Base-by-base conservation (phyloP, 2,329 filamentous ascomycete genomes). In the Colletotrichum sp. region DNA sequence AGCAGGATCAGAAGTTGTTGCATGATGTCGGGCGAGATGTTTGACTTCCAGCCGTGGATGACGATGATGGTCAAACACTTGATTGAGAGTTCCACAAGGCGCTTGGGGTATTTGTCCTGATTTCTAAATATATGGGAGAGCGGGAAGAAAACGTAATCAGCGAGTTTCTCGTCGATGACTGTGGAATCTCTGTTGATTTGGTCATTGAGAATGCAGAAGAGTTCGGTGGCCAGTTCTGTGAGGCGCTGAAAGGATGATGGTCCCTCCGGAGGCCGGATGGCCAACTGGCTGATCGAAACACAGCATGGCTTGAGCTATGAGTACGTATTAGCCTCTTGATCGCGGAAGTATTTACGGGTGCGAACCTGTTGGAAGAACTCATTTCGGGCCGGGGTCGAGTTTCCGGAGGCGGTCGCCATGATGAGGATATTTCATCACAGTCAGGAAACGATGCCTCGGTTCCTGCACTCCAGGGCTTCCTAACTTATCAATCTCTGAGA, bases 141-240 rank as follows among this genome's bases (percentile, higher is more conserved):
- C 0, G 97, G 97, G 77, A 98, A 98, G 87, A 98, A 98, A 81
- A 94, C 90, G 87, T 98, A 99, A 86, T 98, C 96, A 16, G 96
- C 95, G 21, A 98, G 87, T 82, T 96, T 96, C 68, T 93, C 90
- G 82, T 98, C 95, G 21, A 98, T 83, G 1, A 87, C 85, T 3
- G 86, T 82, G 4, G 86, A 83, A 77, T 91, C 87, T 28, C 80
- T 80, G 56, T 82, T 80, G 32, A 86, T 79, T 79, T 89, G 89
- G 36, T 82, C 81, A 59, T 87, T 81, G 6, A 92, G 83, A n/a
- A 90, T 82, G 26, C 78, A 77, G 34, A 87, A 83, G 4, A 92
- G 82, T 73, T 88, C 84, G 28, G 83, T 81, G 3, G 86, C 86
- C 30, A 90, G 85, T 9, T 84, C 81, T 30, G 86, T 81, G 61